These are phyloP conservation scores for Arthrobotrys conoides DNA, from an alignment of 2,329 filamentous ascomycete genomes.

Conservation along the genomic window DNA sequence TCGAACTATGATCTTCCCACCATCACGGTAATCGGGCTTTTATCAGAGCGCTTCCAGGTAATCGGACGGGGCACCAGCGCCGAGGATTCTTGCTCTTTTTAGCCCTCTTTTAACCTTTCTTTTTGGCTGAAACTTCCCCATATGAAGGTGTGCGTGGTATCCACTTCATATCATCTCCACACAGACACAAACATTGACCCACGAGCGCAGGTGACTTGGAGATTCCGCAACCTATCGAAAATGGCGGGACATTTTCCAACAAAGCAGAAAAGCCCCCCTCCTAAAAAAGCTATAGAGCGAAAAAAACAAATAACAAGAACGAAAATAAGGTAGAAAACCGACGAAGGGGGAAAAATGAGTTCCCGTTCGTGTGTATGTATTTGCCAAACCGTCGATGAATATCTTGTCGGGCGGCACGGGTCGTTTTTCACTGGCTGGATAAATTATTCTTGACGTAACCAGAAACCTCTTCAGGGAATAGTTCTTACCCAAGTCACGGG, in stretches of 20 bases:
- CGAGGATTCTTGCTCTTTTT: constrained; percentile 3
- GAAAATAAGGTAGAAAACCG: no score
- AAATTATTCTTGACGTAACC: constrained; percentile 39
- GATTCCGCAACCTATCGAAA: constrained; percentile 15
- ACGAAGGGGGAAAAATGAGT: neutral
- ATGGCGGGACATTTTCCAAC: constrained; percentile 25
- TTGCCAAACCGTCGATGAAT: constrained; percentile 24
- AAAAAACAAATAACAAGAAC: no score
- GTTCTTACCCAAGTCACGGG: constrained; percentile 53
- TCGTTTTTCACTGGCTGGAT: constrained; percentile 47
- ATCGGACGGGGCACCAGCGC: constrained; percentile 44
- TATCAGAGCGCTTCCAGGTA: constrained; percentile 58
- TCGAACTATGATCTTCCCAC: constrained; percentile 60
- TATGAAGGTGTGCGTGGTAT: constrained; percentile 16
- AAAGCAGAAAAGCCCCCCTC: neutral
- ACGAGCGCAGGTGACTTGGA: constrained; percentile 53
- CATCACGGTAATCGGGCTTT: constrained; percentile 51
- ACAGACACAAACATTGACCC: constrained; percentile 19
- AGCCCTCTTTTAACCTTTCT: constrained; percentile 41
- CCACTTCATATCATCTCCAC: constrained; percentile 29
- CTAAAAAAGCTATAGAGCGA: no score
- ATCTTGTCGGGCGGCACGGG: constrained; percentile 45
- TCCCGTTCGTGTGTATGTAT: constrained; percentile 23
- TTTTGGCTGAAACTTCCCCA: constrained; percentile 46
- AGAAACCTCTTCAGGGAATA: constrained; percentile 41